A percentile compares a stretch with the other conserved stretches of the same genome.
Conservation (phyloP, 2,329 filamentous ascomycete species). For the Talaromyces sp. region DNA sequence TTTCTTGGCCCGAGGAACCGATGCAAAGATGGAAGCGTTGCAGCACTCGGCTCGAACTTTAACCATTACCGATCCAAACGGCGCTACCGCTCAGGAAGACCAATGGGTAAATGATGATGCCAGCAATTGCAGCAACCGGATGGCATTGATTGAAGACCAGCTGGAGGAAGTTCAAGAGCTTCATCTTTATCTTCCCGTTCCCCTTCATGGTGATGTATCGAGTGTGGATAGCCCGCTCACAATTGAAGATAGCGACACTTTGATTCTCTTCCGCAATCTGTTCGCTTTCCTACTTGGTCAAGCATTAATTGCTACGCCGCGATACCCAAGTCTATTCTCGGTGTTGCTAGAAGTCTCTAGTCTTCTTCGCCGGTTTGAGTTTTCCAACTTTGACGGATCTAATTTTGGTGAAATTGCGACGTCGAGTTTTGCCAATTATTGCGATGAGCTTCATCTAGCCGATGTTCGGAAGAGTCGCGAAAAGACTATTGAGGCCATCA, state of each 20-base stretch:
- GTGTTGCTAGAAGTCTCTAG: conserved; percentile 61
- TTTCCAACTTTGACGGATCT: conserved; percentile 60
- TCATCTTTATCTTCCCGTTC: conserved; percentile 59
- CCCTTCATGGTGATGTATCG: conserved; percentile 51
- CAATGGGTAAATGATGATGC: conserved; percentile 35
- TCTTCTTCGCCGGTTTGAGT: conserved; percentile 56
- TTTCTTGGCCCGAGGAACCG: conserved; percentile 52
- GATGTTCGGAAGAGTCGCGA: conserved; percentile 80
- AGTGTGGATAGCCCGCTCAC: conserved; percentile 32
- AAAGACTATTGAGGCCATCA: conserved; percentile 82
- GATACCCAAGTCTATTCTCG: conserved; percentile 54
- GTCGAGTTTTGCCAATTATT: conserved; percentile 55
- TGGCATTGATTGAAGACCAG: conserved; percentile 47
- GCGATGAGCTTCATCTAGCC: conserved; percentile 70
- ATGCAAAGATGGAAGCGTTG: conserved; percentile 43
- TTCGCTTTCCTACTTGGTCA: conserved; percentile 63
- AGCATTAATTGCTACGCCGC: conserved; percentile 57
- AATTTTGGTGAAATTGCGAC: conserved; percentile 62
- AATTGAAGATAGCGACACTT: conserved; percentile 53
- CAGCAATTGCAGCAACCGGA: conserved; percentile 48
- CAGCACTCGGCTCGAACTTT: conserved; percentile 31
- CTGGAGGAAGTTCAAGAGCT: conserved; percentile 43
- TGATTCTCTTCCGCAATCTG: conserved; percentile 60
- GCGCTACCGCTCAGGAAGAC: conserved; percentile 34
- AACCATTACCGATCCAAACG: conserved; percentile 28